phyloP scores from a whole-genome alignment of 805 yeast species.

The Komagataella mondaviorum region DNA sequence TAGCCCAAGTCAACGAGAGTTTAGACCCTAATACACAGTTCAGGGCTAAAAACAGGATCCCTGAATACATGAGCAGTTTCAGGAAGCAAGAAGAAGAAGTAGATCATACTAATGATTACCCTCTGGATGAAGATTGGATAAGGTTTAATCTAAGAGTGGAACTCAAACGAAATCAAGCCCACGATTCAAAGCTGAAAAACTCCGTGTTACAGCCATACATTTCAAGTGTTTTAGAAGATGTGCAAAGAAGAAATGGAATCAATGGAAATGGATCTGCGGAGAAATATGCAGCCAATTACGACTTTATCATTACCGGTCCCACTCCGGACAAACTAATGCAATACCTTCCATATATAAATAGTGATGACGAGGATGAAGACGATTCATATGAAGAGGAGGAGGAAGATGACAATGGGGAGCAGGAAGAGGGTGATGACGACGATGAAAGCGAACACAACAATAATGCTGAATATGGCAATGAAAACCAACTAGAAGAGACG shows the following conservation, averaged over 20 bases:
- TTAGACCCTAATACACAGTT: not conserved
- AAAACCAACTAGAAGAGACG: not conserved
- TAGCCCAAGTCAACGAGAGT: not conserved
- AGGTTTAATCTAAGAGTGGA: conserved; percentile 16
- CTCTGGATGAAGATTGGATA: conserved; percentile 20
- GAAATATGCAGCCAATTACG: conserved; percentile 9
- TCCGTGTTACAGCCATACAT: conserved; percentile 8
- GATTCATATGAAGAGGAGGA: not conserved
- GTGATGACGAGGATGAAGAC: conserved; percentile 11
- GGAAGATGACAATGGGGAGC: conserved; percentile 1
- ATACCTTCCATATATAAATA: conserved; percentile 17
- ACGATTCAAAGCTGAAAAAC: conserved; percentile 13
- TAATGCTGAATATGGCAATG: not conserved
- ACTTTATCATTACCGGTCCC: conserved; percentile 19
- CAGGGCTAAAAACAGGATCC: not conserved
- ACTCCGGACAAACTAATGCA: conserved; percentile 18
- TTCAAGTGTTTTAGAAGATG: conserved; percentile 13
- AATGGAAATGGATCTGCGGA: not conserved
- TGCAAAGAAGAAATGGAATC: not conserved
- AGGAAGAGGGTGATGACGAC: conserved; percentile 2
- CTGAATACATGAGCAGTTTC: not conserved
- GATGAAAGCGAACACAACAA: not conserved
- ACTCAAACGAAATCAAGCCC: conserved; percentile 6
- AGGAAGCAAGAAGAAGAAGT: conserved; percentile 4
- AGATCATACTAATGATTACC: not conserved